These are phyloP conservation scores for Pelargonium nanum DNA, from an alignment of 345 rosid genomes.

Conservation along the genomic window DNA sequence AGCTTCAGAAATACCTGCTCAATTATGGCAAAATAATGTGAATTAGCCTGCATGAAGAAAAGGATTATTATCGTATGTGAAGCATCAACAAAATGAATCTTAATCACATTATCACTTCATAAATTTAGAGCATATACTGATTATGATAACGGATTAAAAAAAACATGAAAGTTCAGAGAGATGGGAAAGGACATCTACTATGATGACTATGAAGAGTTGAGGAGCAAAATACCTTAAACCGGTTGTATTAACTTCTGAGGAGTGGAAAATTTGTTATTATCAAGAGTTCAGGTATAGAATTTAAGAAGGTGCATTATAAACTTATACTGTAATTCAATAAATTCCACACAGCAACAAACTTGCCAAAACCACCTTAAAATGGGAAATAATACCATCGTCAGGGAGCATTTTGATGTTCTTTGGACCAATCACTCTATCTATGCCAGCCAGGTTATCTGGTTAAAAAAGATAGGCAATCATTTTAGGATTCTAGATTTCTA, in stretches of 20 bases:
- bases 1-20: slow-evolving; percentile 54
- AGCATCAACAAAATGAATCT: slow-evolving; percentile 1
- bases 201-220: neutral
- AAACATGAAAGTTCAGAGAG: neutral
- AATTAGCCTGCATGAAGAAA: slow-evolving; percentile 74
- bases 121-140: neutral
- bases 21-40: slow-evolving; percentile 88
- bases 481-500: too few relatives aligned
- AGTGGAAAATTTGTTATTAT: neutral
- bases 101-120: neutral
- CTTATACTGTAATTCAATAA: neutral
- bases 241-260: neutral
- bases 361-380: neutral
- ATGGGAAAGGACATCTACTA: neutral
- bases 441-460: too few relatives aligned
- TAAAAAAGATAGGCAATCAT: too few relatives aligned
- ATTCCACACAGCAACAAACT: neutral
- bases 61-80: slow-evolving; percentile 9
- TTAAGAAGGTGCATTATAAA: neutral
- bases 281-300: neutral
- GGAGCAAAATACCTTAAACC: neutral
- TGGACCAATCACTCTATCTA: too few relatives aligned
- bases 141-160: too few relatives aligned
- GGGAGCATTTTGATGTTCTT: too few relatives aligned
- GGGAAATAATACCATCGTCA: neutral